Conservation (phyloP, 768 basidiomycete species). For the Lactarius akahatsu region DNA sequence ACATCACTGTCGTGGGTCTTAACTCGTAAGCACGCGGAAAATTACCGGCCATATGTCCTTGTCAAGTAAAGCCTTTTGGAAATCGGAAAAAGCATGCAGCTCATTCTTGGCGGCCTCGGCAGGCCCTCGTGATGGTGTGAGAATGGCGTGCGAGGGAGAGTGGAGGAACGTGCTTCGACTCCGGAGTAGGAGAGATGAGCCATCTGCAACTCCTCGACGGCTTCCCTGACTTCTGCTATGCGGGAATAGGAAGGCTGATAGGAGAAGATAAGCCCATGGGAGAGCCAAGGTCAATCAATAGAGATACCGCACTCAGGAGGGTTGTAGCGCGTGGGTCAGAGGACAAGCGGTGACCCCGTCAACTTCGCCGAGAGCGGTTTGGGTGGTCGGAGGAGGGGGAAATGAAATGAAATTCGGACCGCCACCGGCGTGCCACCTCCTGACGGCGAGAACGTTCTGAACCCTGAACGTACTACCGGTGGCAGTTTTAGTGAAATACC, state of each 20-base stretch:
- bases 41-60: background rate
- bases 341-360: too few relatives aligned
- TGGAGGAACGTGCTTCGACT: background rate
- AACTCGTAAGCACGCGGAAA: background rate
- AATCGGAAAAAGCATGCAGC: background rate
- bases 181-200: background rate
- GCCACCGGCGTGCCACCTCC: too few relatives aligned
- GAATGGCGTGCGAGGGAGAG: background rate
- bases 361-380: too few relatives aligned
- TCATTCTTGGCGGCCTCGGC: background rate
- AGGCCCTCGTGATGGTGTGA: background rate
- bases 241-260: background rate
- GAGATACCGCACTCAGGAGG: too few relatives aligned
- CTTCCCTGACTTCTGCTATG: background rate
- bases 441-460: too few relatives aligned
- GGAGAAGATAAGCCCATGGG: background rate
- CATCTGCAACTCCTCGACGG: background rate
- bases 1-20: background rate
- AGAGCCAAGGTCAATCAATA: background rate
- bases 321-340: too few relatives aligned
- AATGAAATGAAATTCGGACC: too few relatives aligned
- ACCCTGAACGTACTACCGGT: too few relatives aligned
- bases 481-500: too few relatives aligned
- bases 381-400: too few relatives aligned
- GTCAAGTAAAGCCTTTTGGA: background rate